A percentile compares a stretch with the other conserved stretches of the same genome.
Conservation (phyloP, 2,329 filamentous ascomycete species). For the Acephala macrosclerotiorum region DNA sequence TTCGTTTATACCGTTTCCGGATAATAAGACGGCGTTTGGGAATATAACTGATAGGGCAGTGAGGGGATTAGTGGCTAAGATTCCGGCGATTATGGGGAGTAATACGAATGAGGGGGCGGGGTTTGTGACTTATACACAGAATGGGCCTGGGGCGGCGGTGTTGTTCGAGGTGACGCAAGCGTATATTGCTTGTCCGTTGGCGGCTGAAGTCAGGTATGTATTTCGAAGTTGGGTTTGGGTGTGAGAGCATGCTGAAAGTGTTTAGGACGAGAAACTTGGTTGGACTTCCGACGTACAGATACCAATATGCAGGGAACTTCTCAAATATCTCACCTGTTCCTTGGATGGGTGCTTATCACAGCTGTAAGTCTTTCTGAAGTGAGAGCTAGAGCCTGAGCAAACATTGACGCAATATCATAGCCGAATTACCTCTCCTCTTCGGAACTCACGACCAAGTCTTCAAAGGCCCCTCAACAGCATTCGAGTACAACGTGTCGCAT, state of each 20-base stretch:
- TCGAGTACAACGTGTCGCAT: constrained; percentile 41
- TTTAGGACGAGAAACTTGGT: constrained; percentile 17
- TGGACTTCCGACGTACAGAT: constrained; percentile 38
- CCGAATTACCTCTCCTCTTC: constrained; percentile 46
- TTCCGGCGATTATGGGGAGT: constrained; percentile 40
- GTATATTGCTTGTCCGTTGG: constrained; percentile 14
- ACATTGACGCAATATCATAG: constrained; percentile 4
- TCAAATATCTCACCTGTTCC: constrained; percentile 41
- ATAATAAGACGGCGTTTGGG: constrained; percentile 31
- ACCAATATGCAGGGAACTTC: constrained; percentile 45
- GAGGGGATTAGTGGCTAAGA: constrained; percentile 24
- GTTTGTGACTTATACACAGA: constrained; percentile 30
- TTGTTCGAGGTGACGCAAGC: constrained; percentile 17
- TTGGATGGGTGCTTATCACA: constrained; percentile 44
- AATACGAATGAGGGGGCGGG: constrained; percentile 40
- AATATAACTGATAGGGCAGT: constrained; percentile 27
- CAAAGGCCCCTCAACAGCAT: constrained; percentile 42
- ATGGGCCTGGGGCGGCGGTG: constrained; percentile 22
- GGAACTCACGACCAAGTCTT: constrained; percentile 43
- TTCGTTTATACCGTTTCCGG: constrained; percentile 30
- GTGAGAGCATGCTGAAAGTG: neutral
- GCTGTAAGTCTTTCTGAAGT: neutral
- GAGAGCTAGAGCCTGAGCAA: no score
- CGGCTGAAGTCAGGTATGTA: constrained; percentile 24
- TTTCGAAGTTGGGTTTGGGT: neutral